Evolutionary conservation across 2,329 filamentous ascomycete genomes (phyloP), one percentile per base, ranked within the genome.

Genomic region (Karstenula rhodostoma): DNA sequence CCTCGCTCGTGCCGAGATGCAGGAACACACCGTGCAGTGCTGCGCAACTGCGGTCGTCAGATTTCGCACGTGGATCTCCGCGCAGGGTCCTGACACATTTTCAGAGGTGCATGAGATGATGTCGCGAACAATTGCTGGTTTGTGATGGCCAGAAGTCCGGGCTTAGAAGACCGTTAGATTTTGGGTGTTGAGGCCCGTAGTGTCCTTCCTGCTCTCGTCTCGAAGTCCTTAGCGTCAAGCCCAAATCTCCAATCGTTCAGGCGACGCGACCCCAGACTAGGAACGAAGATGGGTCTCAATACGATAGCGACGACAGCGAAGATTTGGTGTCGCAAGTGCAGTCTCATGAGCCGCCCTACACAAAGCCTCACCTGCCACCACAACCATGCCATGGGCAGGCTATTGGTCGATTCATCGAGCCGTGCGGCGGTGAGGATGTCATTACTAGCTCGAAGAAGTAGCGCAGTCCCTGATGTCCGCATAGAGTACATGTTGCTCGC

Each of bases 1-100:
- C 52, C 40, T 55, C 42, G 27, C 19, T 25, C 42, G 29, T 27
- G 29, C 52, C 40, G 40, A 47, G 52, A 37, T 22, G 52, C 52
- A 55, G 52, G 52, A 37, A 55, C 40, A 33, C 37, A 27, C n/a
- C 42, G 29, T 35, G 47, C 52, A 10, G 35, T 42, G 22, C 5
- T 12, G 52, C n/a, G n/a, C n/a, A n/a, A n/a, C n/a, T n/a, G n/a
- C 42, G 27, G 29, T 19, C 29, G 52, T 47, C 52, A 47, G 52
- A 55, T 55, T 54, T 27, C 22, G 32, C 25, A 44, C 51, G 51
- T 54, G 51, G 37, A 54, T 19, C n/a, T 29, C n/a, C n/a, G 27
- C 25, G 27, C 51, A 25, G 52, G 44, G 35, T 46, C 43, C 52
- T 46, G 42, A 23, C 52, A 44, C 25, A 13, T 27, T 55, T 46